Evolutionary conservation across 2,329 filamentous ascomycete genomes (phyloP).

Genomic region (Trichoderma oligosporum): DNA sequence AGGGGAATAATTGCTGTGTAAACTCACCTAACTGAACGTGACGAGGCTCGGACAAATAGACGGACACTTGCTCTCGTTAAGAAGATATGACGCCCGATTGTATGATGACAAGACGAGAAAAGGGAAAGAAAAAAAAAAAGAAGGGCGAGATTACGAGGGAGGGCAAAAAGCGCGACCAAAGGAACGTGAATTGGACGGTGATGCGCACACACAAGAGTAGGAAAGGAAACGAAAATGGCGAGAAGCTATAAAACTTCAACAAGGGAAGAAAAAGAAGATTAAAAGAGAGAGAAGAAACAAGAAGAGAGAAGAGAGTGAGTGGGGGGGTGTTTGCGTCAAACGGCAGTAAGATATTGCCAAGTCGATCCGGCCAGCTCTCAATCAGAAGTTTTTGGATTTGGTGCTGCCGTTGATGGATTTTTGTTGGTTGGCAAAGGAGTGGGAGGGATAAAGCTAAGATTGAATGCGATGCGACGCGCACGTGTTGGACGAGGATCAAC

Average conservation of each 20-base stretch:
- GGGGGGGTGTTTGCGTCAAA: not conserved
- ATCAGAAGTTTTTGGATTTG: not conserved
- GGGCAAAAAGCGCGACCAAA: not conserved
- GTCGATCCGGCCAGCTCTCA: not conserved
- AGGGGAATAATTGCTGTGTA: not conserved
- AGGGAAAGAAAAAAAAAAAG: no score
- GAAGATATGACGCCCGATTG: not conserved
- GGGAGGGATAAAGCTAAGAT: slow-evolving; percentile 9
- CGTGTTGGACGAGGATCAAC: not conserved
- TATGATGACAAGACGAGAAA: not conserved
- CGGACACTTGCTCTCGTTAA: not conserved
- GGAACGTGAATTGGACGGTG: slow-evolving; percentile 1
- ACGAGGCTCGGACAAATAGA: not conserved
- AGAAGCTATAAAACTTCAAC: not conserved
- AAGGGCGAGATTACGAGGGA: no score
- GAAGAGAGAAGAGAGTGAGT: not conserved
- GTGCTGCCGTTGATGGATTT: not conserved
- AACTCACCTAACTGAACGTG: not conserved
- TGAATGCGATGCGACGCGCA: slow-evolving; percentile 11
- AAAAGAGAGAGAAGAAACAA: not conserved
- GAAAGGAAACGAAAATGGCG: not conserved
- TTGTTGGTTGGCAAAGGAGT: slow-evolving; percentile 11
- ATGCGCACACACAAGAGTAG: no score
- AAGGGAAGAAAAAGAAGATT: not conserved
- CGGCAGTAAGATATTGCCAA: slow-evolving; percentile 9